Evolutionary conservation across 129 eudicot species (phyloP), one percentile per base, ranked within the genome.

Genomic region (Flaveria robusta): DNA sequence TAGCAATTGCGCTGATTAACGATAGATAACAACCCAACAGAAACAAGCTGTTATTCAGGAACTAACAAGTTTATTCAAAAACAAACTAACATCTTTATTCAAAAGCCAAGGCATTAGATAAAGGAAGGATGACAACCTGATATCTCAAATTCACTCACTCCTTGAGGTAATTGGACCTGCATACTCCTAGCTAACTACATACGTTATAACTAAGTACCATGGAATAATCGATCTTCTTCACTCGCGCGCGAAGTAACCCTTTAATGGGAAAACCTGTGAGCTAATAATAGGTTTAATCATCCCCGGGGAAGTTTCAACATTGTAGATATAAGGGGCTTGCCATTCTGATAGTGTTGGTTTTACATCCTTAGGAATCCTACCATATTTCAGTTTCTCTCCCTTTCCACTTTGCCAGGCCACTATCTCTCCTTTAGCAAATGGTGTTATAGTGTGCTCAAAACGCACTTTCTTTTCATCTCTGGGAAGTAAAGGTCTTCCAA

Each of bases 371-470:
- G 85, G 79, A 79, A 88, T 88, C 82, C 91, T 91, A n/a, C 97
- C 97, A 77, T 91, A 91, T 83, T 83, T 91, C 81, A 91, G 76
- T 71, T 82, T 88, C 78, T 85, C 92, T 51, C 92, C 97, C 75
- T 77, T 85, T 72, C 80, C 77, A 41, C 87, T 76, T 80, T 88
- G 81, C 97, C 97, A 91, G 66, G 97, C 95, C 77, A 91, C 95
- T 82, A 91, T 81, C 81, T 91, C 95, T 65, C 95, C 97, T 54
- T 71, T 76, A 77, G 86, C 83, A 70, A 88, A 91, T 16, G 94
- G 97, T 82, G 91, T 83, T 69, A 85, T 47, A 43, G 91, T 86
- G 69, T 19, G 26, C 18, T 77, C 84, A 77, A 86, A 77, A 22
- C 82, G 86, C 78, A 88, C 91, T 58, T 82, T 83, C 74, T 51